Percentiles rank a stretch among this genome's conserved stretches.
These are phyloP conservation scores for Auricularia auricula-judae DNA, from an alignment of 768 basidiomycete species.

Conservation along the genomic window DNA sequence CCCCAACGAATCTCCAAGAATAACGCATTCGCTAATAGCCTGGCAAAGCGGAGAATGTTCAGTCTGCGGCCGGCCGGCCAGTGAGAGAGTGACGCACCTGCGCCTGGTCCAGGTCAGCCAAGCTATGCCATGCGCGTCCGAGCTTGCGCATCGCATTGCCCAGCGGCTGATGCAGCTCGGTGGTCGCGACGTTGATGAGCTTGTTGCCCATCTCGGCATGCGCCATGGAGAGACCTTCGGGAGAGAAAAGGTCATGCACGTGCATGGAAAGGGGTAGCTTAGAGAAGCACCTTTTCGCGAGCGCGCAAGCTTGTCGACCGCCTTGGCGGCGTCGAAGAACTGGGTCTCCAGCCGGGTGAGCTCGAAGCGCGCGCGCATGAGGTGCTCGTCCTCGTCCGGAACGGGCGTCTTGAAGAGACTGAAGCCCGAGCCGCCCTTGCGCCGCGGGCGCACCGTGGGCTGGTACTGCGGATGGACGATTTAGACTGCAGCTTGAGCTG, in stretches of 20 bases:
- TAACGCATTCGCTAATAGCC: constrained; percentile 88
- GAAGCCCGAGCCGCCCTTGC: constrained; percentile 65
- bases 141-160: constrained; percentile 77
- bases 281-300: constrained; percentile 56
- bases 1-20: constrained; percentile 89
- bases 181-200: constrained; percentile 76
- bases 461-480: constrained; percentile 38
- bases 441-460: constrained; percentile 63
- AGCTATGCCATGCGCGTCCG: constrained; percentile 76
- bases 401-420: constrained; percentile 67
- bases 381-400: constrained; percentile 89
- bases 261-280: neutral
- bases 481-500: neutral
- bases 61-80: neutral
- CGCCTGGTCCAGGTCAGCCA: constrained; percentile 81
- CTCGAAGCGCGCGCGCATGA: constrained; percentile 83
- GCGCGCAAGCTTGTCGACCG: constrained; percentile 76
- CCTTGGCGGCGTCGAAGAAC: constrained; percentile 87
- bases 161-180: constrained; percentile 77
- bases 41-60: constrained; percentile 9
- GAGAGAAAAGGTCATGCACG: constrained; percentile 6
- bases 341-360: constrained; percentile 84
- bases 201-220: constrained; percentile 93
- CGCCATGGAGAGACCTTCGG: constrained; percentile 57
- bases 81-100: constrained; percentile 30